phyloP scores from a whole-genome alignment of 2,329 filamentous ascomycete genomes.

The Aspergillus pseudotamarii region DNA sequence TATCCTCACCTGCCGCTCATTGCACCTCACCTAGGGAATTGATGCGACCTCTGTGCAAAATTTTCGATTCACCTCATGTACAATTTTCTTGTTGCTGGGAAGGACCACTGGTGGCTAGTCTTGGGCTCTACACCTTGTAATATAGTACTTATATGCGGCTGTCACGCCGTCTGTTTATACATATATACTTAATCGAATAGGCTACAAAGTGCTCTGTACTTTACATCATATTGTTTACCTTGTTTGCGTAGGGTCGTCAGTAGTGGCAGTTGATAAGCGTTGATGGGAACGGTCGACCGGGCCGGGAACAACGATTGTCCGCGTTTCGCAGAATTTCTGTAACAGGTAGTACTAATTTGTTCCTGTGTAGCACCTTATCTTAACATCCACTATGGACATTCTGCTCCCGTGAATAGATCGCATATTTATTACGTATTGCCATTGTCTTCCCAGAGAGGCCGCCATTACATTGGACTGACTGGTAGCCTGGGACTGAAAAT shows the following conservation, averaged over 20 bases:
- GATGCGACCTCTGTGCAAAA: conserved; percentile 22
- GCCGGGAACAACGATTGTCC: conserved; percentile 33
- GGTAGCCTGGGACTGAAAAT: neutral
- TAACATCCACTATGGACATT: neutral
- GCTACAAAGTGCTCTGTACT: conserved; percentile 8
- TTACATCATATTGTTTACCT: neutral
- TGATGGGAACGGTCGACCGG: neutral
- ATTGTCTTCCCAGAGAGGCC: neutral
- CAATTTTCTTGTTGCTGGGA: conserved; percentile 27
- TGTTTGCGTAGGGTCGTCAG: neutral
- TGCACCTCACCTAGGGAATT: conserved; percentile 12
- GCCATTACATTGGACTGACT: neutral
- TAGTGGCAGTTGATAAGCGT: neutral
- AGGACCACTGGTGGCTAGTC: conserved; percentile 25
- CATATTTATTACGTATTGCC: neutral
- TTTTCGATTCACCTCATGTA: conserved; percentile 17
- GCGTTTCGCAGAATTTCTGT: conserved; percentile 34
- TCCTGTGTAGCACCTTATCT: conserved; percentile 15
- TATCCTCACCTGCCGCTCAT: conserved; percentile 20
- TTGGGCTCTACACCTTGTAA: conserved; percentile 35
- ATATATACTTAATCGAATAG: conserved; percentile 23
- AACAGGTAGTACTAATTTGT: conserved; percentile 2
- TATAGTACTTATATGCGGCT: conserved; percentile 30
- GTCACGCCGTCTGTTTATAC: conserved; percentile 24
- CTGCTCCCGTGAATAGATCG: conserved; percentile 6